Evolutionary conservation across 176 grass and related monocot species (phyloP), one percentile per base, ranked within the genome.

Genomic region (Metroxylon sagu): DNA sequence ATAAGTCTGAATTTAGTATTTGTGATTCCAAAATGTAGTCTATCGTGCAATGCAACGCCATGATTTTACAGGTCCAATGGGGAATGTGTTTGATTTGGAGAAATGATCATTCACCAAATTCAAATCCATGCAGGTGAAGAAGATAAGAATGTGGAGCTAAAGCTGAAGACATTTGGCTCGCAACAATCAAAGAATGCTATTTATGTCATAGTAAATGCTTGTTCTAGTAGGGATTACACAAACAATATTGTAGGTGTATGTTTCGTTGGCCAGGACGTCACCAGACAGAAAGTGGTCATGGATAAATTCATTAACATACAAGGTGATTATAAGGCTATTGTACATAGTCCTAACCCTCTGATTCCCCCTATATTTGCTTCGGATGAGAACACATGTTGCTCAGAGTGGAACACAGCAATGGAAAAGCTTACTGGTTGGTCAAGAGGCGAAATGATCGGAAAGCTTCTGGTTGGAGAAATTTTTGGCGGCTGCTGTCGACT

Each of bases 241-340:
- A 80, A 77, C 60, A 80, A 75, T 75, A 88, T 98, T 54, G 87
- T 92, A 15, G 84, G 93, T 49, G 84, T 88, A 48, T 92, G 93
- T 67, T 98, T 98, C 49, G 56, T 98, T 29, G 93, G 84, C 18
- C 93, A 92, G 80, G 93, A 98, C 72, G 71, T 98, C 54, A 98
- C 93, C 5, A 77, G 70, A 18, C 84, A 98, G 69, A 98, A 98
- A 56, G 79, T 98, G 73, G 79, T 85, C 55, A 88, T 92, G 93
- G 93, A 98, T 82, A 98, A 98, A 85, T 98, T 98, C 51, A 56
- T 92, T 62, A 80, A 98, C 67, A 98, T 98, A 71, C 93, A 98
- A 98, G 87, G 93, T 55, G 93, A 92, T 66, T 98, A 98, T 52
- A 98, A 92, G 67, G 81, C 84, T 71, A 92, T 98, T 63, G 76